Percentiles rank a stretch among this genome's conserved stretches.
phyloP scores from a whole-genome alignment of 2,329 filamentous ascomycete species.

The Ophiostoma fasciatum region DNA sequence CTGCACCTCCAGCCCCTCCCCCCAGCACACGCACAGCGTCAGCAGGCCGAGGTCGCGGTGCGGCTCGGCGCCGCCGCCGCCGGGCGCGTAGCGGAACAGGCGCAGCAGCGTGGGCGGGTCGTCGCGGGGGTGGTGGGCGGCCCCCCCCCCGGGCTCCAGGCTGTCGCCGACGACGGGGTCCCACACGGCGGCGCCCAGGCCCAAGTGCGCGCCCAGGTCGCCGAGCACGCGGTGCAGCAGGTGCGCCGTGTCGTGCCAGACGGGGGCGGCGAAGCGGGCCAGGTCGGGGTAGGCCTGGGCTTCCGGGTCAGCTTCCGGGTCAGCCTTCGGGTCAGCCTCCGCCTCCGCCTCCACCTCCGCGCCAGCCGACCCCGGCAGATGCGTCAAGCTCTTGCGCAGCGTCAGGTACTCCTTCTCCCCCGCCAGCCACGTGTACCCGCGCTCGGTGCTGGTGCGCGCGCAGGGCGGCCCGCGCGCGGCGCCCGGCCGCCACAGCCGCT shows the following conservation, averaged over 20 bases:
- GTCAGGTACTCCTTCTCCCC: slow-evolving; percentile 14
- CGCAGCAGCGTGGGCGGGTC: slow-evolving; percentile 13
- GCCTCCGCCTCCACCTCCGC: too few species aligned
- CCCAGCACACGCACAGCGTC: slow-evolving; percentile 13
- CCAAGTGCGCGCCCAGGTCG: slow-evolving; percentile 10
- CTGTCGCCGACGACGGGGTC: slow-evolving; percentile 9
- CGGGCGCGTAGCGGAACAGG: slow-evolving; percentile 13
- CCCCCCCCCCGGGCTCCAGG: slow-evolving; percentile 4
- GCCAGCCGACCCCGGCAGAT: too few species aligned
- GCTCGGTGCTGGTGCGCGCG: slow-evolving; percentile 9
- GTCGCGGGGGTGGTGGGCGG: slow-evolving; percentile 2
- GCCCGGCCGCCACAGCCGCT: slow-evolving; percentile 7
- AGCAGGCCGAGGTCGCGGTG: slow-evolving; percentile 13
- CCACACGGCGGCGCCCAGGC: slow-evolving; percentile 8
- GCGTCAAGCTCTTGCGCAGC: slow-evolving; percentile 10
- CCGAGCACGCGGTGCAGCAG: slow-evolving; percentile 13
- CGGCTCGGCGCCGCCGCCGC: slow-evolving; percentile 12
- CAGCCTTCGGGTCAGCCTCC: too few species aligned
- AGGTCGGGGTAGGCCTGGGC: not conserved
- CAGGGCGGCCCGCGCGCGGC: slow-evolving; percentile 4
- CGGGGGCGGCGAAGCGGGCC: not conserved
- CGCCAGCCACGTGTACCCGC: slow-evolving; percentile 9
- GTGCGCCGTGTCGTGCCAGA: slow-evolving; percentile 12
- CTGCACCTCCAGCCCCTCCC: slow-evolving; percentile 11
- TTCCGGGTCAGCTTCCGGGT: too few species aligned